Evolutionary conservation across 108 stramenopile species (phyloP), one percentile per base, ranked within the genome.

Genomic region (Fragilaria crotonensis): DNA sequence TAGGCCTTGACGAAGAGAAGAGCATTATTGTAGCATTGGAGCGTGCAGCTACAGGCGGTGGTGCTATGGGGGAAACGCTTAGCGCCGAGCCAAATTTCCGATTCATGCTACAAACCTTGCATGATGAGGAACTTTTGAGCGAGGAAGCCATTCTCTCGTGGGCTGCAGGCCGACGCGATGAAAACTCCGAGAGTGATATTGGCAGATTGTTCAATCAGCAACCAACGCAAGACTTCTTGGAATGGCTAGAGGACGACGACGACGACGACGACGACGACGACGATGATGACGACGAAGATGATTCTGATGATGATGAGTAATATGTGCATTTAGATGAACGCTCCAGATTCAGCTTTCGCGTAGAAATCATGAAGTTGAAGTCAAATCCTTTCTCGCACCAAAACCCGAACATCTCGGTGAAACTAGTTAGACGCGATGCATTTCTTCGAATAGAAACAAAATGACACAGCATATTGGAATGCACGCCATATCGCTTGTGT

Each of bases 161-260:
- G 92, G 84, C 87, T 9, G 68, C 29, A 23, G 75, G 78, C 33
- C 82, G 86, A 22, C 74, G 73, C 44, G 62, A 69, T 41, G 85
- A 83, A 23, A 74, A 52, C 20, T 33, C 53, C 45, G 77, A 79
- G n/a, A 64, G 57, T 75, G 58, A 74, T 7, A 58, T 59, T 3
- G 76, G 68, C 9, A 60, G 64, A 58, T 62, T 93, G 22, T 89
- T 89, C 49, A 48, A 36, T 36, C 68, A 79, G 48, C 51, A 83
- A 48, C 75, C 79, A n/a, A 72, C 85, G 5, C 84, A 90, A 63
- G 91, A 87, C 56, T 93, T 93, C 59, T 68, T 93, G 60, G 86
- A 89, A 54, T 93, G 90, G 87, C 54, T 88, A n/a, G 67, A 74
- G 30, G 72, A 74, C 33, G 78, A 78, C 31, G 71, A 68, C 17